Percentiles rank a stretch among this genome's conserved stretches.
Evolutionary conservation across 495 filamentous ascomycete genomes (phyloP).

Genomic region (Margaritispora aquatica): DNA sequence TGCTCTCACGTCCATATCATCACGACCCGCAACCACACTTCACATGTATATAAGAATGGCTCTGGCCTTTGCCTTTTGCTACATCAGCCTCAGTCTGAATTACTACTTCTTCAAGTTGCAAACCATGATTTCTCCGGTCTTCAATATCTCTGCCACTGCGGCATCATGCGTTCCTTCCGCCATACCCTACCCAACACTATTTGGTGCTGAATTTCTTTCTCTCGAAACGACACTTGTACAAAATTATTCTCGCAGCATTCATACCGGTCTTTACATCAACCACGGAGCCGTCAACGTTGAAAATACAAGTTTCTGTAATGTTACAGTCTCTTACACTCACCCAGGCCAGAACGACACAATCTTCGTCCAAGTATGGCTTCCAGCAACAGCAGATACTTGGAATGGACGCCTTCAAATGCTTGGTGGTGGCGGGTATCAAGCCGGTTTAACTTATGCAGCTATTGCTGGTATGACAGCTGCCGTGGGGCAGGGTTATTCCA

Average conservation of each 20-base stretch:
- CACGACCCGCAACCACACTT: no score
- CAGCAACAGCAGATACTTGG: slow-evolving; percentile 28
- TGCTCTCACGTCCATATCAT: no score
- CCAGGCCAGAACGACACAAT: slow-evolving; percentile 33
- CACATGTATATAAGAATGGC: no score
- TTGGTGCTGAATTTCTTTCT: not conserved
- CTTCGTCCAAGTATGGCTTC: slow-evolving; percentile 31
- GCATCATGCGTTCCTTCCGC: not conserved
- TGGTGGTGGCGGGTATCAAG: slow-evolving; percentile 39
- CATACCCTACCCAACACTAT: not conserved
- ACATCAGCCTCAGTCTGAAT: no score
- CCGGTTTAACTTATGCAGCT: slow-evolving; percentile 20
- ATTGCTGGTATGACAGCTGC: slow-evolving; percentile 25
- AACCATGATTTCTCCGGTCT: not conserved
- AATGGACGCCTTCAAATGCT: slow-evolving; percentile 35
- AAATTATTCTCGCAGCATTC: not conserved
- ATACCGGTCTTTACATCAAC: not conserved
- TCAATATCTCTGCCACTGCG: not conserved
- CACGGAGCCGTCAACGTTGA: not conserved
- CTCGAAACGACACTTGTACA: not conserved
- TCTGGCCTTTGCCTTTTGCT: no score
- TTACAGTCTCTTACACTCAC: slow-evolving; percentile 40
- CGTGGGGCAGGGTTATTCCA: slow-evolving; percentile 31
- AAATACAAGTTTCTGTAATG: slow-evolving; percentile 34
- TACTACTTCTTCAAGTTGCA: no score